Percentiles rank a stretch among this genome's conserved stretches.
phyloP scores from a whole-genome alignment of 768 basidiomycete species.

The Megacollybia marginata region DNA sequence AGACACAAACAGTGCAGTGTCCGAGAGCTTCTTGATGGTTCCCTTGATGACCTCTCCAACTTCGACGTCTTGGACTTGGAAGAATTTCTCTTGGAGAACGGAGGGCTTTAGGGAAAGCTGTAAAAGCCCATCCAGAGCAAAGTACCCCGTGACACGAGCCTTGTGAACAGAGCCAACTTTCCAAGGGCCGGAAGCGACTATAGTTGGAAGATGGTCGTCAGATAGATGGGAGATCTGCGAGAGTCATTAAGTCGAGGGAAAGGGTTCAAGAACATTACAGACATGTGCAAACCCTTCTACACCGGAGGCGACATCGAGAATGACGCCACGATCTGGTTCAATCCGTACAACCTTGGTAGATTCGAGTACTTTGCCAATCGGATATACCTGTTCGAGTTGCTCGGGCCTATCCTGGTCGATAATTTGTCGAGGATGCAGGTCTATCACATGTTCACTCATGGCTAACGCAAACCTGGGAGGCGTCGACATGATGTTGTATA shows the following conservation, averaged over 20 bases:
- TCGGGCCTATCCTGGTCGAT: constrained; percentile 14
- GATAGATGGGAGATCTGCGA: constrained; percentile 87
- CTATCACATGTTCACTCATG: constrained; percentile 63
- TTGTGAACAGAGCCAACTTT: constrained; percentile 71
- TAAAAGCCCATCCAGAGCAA: constrained; percentile 78
- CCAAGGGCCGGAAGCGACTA: constrained; percentile 77
- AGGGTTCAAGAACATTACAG: constrained; percentile 18
- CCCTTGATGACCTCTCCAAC: constrained; percentile 86
- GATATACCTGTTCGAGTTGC: constrained; percentile 49
- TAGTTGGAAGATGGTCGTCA: constrained; percentile 81
- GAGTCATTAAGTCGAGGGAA: constrained; percentile 2
- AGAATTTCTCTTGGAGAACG: constrained; percentile 77
- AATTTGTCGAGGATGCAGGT: constrained; percentile 35
- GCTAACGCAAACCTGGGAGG: constrained; percentile 85
- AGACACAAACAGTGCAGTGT: constrained; percentile 76
- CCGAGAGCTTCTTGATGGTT: constrained; percentile 78
- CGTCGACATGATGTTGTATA: constrained; percentile 70
- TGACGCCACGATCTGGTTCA: constrained; percentile 77
- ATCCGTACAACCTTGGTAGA: constrained; percentile 65
- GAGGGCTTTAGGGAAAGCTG: constrained; percentile 83
- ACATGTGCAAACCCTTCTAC: constrained; percentile 86
- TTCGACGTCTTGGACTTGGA: constrained; percentile 74
- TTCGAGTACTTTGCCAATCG: constrained; percentile 68
- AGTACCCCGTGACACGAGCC: constrained; percentile 83
- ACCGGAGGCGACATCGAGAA: constrained; percentile 56